Percentiles rank a stretch among this genome's conserved stretches.
Evolutionary conservation across 768 basidiomycete species (phyloP).

Genomic region (Boletus rubropictus): DNA sequence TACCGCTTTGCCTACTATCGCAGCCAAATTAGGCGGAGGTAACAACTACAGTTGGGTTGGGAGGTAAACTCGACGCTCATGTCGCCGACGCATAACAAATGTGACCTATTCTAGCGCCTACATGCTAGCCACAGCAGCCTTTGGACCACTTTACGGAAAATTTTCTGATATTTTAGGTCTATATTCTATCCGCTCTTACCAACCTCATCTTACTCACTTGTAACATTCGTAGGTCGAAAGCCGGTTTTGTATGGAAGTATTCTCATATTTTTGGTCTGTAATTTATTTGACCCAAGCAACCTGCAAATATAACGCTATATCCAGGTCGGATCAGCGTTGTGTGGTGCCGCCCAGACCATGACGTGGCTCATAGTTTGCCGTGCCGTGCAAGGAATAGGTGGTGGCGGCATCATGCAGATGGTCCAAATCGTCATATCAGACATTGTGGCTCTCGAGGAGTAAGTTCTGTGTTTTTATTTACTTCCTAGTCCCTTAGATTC

Average conservation of each 20-base stretch:
- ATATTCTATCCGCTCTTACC: no score
- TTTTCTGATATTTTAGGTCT: constrained; percentile 37
- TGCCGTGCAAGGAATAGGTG: no score
- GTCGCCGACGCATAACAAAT: background rate
- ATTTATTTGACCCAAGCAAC: background rate
- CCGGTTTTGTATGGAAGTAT: constrained; percentile 34
- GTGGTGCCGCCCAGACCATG: constrained; percentile 42
- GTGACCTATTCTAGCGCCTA: constrained; percentile 34
- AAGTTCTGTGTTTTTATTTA: no score
- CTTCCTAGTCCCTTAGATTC: no score
- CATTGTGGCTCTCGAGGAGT: no score
- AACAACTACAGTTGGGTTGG: constrained; percentile 48
- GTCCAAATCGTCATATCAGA: no score
- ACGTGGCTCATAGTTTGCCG: no score
- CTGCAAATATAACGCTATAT: background rate
- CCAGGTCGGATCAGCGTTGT: constrained; percentile 36
- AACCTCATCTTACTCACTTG: background rate
- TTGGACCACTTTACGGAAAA: constrained; percentile 45
- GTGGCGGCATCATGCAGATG: no score
- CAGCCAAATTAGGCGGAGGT: constrained; percentile 39
- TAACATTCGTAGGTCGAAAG: constrained; percentile 31
- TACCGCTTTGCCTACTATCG: constrained; percentile 48
- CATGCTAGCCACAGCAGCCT: constrained; percentile 38
- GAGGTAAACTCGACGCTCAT: constrained; percentile 24
- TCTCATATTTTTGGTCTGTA: constrained; percentile 32